phyloP scores from a whole-genome alignment of 768 basidiomycete genomes.

The Tricholoma matsutake region DNA sequence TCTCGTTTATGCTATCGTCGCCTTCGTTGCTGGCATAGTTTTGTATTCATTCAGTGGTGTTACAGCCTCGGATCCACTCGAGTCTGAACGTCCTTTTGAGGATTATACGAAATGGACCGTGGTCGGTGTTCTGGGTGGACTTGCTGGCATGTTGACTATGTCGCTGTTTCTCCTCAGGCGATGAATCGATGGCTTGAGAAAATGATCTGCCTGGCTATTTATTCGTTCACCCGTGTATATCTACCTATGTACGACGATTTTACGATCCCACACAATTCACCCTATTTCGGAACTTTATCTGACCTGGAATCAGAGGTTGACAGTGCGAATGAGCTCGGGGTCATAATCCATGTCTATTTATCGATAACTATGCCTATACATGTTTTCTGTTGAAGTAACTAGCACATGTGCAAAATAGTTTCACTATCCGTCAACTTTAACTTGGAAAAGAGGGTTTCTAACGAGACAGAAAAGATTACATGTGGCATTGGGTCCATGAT shows the following conservation, averaged over 20 bases:
- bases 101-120: slow-evolving; percentile 63
- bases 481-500: background rate
- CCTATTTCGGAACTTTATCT: too few relatives aligned
- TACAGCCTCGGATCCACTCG: slow-evolving; percentile 34
- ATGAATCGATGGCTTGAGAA: slow-evolving; percentile 9
- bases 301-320: too few relatives aligned
- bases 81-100: slow-evolving; percentile 43
- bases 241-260: background rate
- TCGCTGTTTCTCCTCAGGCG: slow-evolving; percentile 39
- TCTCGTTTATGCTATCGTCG: slow-evolving; percentile 66
- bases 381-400: too few relatives aligned
- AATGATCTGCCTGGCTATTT: too few relatives aligned
- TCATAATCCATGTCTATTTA: too few relatives aligned
- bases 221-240: background rate
- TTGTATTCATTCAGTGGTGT: slow-evolving; percentile 62
- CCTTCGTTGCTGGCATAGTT: slow-evolving; percentile 62
- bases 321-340: too few relatives aligned
- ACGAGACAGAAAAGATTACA: too few relatives aligned
- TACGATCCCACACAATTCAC: background rate
- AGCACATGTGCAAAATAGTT: too few relatives aligned
- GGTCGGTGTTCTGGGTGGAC: slow-evolving; percentile 59
- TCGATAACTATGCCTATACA: too few relatives aligned
- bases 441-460: too few relatives aligned
- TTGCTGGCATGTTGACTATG: slow-evolving; percentile 59
- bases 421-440: too few relatives aligned